A percentile compares a stretch with the other conserved stretches of the same genome.
Conservation (phyloP, 495 filamentous ascomycete genomes). For the Parachaetomium inaequale region DNA sequence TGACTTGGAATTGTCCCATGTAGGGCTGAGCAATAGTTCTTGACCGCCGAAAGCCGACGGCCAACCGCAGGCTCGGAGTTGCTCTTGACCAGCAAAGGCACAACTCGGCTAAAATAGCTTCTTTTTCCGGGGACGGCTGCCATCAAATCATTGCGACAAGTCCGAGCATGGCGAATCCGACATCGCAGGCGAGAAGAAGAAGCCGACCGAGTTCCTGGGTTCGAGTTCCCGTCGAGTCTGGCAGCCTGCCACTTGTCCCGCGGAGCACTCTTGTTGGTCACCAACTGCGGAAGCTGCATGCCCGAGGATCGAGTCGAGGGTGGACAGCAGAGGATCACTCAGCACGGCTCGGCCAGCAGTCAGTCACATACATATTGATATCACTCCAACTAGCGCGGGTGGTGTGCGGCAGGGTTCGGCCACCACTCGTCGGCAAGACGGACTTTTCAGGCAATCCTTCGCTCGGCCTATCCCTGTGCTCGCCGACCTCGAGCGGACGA, state of each 20-base stretch:
- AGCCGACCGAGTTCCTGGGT: background rate
- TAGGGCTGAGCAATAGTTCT: conserved; percentile 12
- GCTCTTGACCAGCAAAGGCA: background rate
- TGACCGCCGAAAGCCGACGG: conserved; percentile 8
- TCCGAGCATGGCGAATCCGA: background rate
- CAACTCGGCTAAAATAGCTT: conserved; percentile 2
- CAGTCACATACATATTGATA: background rate
- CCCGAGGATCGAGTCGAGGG: background rate
- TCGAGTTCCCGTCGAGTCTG: background rate
- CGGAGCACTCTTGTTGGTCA: background rate
- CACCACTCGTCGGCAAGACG: conserved; percentile 9
- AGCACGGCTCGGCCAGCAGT: conserved; percentile 6
- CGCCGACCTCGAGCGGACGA: background rate
- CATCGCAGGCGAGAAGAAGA: background rate
- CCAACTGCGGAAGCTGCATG: conserved; percentile 8
- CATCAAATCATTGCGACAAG: conserved; percentile 2
- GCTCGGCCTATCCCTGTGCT: background rate
- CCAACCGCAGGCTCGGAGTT: background rate
- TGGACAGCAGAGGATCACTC: background rate
- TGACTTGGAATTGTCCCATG: conserved; percentile 3
- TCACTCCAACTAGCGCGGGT: background rate
- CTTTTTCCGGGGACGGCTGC: background rate
- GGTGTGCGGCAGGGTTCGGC: background rate
- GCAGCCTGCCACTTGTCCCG: no score
- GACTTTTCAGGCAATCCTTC: background rate